Percentiles rank a stretch among this genome's conserved stretches.
phyloP scores from a whole-genome alignment of 2,329 filamentous ascomycete species.

The Diaporthe longicolla region DNA sequence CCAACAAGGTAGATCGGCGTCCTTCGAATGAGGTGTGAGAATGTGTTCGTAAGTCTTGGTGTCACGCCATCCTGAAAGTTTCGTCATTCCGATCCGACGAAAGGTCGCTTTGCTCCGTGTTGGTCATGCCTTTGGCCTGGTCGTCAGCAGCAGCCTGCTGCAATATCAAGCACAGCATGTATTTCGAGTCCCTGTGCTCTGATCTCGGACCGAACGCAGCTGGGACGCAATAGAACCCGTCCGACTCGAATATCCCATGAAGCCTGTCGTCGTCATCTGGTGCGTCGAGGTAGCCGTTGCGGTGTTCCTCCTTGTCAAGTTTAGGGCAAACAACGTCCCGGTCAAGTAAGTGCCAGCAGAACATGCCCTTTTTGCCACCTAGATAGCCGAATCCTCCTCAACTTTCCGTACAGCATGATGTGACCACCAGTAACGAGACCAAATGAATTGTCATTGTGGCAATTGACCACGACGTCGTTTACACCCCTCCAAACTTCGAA shows the following conservation, averaged over 20 bases:
- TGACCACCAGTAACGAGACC: conserved; percentile 9
- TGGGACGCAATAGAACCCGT: conserved; percentile 26
- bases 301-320: conserved; percentile 12
- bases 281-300: conserved; percentile 12
- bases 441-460: neutral
- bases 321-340: neutral
- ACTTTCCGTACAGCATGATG: neutral
- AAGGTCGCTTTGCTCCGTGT: neutral
- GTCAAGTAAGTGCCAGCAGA: conserved; percentile 1
- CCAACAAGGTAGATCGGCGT: too few species aligned
- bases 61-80: conserved; percentile 16
- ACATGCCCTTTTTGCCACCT: neutral
- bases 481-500: neutral
- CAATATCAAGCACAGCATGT: conserved; percentile 27
- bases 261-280: neutral
- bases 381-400: neutral
- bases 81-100: conserved; percentile 32
- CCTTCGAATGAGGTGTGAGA: neutral
- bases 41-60: neutral
- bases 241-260: neutral
- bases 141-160: neutral
- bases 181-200: neutral
- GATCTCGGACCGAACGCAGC: neutral
- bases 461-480: neutral
- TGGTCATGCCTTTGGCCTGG: neutral